Conservation (phyloP, 2,329 filamentous ascomycete species). For the Neospermospora avenae region DNA sequence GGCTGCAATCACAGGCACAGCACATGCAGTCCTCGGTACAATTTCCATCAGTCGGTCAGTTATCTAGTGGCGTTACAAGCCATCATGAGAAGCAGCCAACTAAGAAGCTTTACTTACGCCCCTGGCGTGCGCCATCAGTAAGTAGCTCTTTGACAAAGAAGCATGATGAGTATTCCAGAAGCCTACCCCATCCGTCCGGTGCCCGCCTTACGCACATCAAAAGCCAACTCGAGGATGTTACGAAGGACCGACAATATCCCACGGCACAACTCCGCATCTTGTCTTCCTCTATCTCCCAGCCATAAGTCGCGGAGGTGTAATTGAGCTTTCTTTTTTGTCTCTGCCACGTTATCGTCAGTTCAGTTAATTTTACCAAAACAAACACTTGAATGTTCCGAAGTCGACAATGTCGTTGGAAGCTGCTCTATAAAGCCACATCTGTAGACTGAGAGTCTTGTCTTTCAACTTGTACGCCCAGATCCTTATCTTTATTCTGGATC, state of each 20-base stretch:
- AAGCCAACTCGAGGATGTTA: background rate
- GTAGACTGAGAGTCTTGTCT: too few species aligned
- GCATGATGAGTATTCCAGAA: slow-evolving; percentile 3
- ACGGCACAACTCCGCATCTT: background rate
- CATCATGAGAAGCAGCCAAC: background rate
- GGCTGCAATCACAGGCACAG: background rate
- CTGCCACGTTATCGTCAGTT: background rate
- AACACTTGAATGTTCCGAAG: background rate
- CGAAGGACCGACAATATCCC: background rate
- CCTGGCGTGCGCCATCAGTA: background rate
- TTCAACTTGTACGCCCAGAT: too few species aligned
- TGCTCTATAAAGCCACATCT: too few species aligned
- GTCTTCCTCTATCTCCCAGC: background rate
- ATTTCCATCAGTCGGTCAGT: background rate
- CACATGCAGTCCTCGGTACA: background rate
- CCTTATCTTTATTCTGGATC: background rate
- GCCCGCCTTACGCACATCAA: background rate
- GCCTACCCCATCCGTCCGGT: background rate
- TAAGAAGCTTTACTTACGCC: background rate
- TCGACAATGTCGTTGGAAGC: background rate
- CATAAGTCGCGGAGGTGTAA: too few species aligned
- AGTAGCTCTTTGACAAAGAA: background rate
- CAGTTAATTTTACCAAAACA: background rate
- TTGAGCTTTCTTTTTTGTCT: background rate
- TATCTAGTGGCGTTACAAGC: background rate